Conservation (phyloP, 2,329 filamentous ascomycete species). For the Lachnellula occidentalis region DNA sequence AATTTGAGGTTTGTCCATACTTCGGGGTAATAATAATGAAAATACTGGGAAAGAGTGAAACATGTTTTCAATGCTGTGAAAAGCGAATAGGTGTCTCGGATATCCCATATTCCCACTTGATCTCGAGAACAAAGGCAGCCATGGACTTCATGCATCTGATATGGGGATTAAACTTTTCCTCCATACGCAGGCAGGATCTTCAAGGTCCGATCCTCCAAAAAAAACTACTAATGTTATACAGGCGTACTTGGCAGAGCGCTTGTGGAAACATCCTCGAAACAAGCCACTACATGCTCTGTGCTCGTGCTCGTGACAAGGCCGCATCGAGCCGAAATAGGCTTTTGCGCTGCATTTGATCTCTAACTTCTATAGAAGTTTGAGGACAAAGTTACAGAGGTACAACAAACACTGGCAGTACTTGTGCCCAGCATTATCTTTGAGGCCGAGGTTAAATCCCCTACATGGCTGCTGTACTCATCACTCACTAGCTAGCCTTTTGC, state of each 20-base stretch:
- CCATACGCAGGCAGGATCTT: not conserved
- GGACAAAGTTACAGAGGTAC: no score
- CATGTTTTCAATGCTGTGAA: not conserved
- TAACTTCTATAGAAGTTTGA: no score
- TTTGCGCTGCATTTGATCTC: not conserved
- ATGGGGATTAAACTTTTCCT: not conserved
- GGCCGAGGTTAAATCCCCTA: not conserved
- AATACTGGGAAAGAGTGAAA: not conserved
- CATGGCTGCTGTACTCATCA: no score
- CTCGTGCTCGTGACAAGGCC: no score
- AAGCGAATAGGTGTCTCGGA: not conserved
- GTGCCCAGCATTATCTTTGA: no score
- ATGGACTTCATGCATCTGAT: not conserved
- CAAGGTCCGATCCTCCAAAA: not conserved
- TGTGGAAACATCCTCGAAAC: not conserved
- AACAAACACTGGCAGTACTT: no score
- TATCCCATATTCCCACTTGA: not conserved
- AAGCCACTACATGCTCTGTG: not conserved
- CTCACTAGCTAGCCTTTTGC: not conserved
- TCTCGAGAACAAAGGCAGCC: not conserved
- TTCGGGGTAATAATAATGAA: not conserved
- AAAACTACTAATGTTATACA: not conserved
- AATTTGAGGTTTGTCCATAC: not conserved
- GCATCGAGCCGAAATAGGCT: not conserved
- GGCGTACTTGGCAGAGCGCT: not conserved